Evolutionary conservation across 1,284 basidiomycete species (phyloP).

Genomic region (Stereum hirsutum): DNA sequence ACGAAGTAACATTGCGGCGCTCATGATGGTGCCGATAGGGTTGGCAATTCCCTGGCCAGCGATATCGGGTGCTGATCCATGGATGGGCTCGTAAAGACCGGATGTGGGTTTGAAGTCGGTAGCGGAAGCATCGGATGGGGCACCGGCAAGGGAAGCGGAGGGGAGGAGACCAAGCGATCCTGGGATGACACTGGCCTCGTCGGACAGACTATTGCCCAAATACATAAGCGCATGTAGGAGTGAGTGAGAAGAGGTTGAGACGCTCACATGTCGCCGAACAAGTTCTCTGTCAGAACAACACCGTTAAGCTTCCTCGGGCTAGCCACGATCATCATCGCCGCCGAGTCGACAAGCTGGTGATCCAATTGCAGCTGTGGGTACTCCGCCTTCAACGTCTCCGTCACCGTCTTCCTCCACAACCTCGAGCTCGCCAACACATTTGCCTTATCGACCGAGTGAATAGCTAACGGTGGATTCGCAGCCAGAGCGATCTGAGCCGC

Average conservation of each 20-base stretch:
- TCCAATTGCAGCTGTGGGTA: slow-evolving; percentile 82
- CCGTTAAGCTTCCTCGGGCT: slow-evolving; percentile 95
- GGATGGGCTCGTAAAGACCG: slow-evolving; percentile 96
- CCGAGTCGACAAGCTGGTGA: slow-evolving; percentile 93
- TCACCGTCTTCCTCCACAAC: slow-evolving; percentile 90
- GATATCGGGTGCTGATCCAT: slow-evolving; percentile 94
- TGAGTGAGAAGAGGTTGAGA: slow-evolving; percentile 2
- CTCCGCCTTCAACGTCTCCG: slow-evolving; percentile 74
- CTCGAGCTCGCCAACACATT: slow-evolving; percentile 96
- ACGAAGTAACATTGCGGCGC: slow-evolving; percentile 89
- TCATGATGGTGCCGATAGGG: slow-evolving; percentile 95
- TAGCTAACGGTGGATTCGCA: slow-evolving; percentile 76
- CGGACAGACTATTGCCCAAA: slow-evolving; percentile 63
- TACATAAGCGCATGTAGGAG: not conserved
- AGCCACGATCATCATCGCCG: slow-evolving; percentile 92
- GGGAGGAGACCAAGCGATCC: slow-evolving; percentile 95
- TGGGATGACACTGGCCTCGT: slow-evolving; percentile 95
- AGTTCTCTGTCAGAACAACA: slow-evolving; percentile 88
- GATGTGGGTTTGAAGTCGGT: slow-evolving; percentile 64
- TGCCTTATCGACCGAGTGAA: slow-evolving; percentile 97
- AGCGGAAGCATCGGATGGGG: slow-evolving; percentile 66
- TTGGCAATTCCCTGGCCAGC: slow-evolving; percentile 94
- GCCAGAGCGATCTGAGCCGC: slow-evolving; percentile 89
- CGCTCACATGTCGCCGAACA: slow-evolving; percentile 94
- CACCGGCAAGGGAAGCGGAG: slow-evolving; percentile 90